phyloP scores from a whole-genome alignment of 2,329 filamentous ascomycete genomes.

The Claviceps purpurea region DNA sequence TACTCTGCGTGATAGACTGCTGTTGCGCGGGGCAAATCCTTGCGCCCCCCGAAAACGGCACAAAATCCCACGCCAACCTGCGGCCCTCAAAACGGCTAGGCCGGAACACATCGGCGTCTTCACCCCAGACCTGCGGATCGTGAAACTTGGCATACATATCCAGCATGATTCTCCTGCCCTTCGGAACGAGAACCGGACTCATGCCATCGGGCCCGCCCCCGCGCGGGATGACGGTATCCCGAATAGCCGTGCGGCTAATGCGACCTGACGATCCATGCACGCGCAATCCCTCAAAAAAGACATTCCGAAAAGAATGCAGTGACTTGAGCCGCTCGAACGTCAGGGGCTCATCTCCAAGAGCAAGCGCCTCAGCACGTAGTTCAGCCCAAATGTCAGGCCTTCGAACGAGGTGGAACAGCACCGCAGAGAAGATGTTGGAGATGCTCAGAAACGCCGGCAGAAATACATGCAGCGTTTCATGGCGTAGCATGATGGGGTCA shows the following conservation, averaged over 20 bases:
- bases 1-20: background rate
- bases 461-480: constrained; percentile 2
- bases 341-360: background rate
- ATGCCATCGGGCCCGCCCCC: constrained; percentile 1
- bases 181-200: constrained; percentile 1
- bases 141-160: background rate
- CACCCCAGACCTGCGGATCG: constrained; percentile 1
- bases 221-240: constrained; percentile 3
- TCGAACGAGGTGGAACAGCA: constrained; percentile 1
- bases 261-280: constrained; percentile 2
- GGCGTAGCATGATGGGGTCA: background rate
- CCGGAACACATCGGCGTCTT: constrained; percentile 1
- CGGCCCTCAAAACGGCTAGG: constrained; percentile 1
- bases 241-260: constrained; percentile 2
- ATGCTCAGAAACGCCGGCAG: constrained; percentile 2
- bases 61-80: constrained; percentile 1
- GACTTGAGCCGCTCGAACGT: constrained; percentile 2
- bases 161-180: background rate
- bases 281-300: background rate
- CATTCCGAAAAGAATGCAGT: constrained; percentile 1
- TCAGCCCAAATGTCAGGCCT: background rate
- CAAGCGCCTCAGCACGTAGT: background rate
- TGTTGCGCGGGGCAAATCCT: constrained; percentile 4
- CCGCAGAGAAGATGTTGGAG: background rate
- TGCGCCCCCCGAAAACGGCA: constrained; percentile 2